Base-by-base conservation (phyloP, 805 yeast genomes). In the Candida tallmaniae region DNA sequence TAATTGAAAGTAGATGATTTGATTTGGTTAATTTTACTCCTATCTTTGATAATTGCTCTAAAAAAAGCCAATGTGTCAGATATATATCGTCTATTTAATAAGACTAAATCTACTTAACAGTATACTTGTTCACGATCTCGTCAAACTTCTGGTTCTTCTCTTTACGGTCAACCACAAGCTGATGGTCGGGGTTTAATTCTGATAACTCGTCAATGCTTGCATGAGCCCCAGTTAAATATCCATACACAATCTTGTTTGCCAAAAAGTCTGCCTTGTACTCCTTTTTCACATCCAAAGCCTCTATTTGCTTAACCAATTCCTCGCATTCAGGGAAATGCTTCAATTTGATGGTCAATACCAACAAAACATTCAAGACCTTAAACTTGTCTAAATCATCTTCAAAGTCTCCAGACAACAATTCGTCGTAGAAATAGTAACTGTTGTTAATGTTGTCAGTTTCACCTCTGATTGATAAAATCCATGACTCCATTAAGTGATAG, bases 301-400 rank as follows among this genome's bases (percentile, higher is more conserved):
- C 61, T 9, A 83, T 61, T 44, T 62, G 68, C 25, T 46, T 41
- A 40, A 58, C 45, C 23, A 79, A 65, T 42, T 84, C 85, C 39
- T 74, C 73, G 7, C 96, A 89, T 60, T 90, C 97, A 2, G 89
- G 90, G 36, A 76, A 65, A 51, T 89, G 83, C 32, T 79, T 76
- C 54, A 87, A 73, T 62, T 85, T 87, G 48, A 89, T 61, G 42
- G 89, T 87, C 40, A 88, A 69, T 8, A 79, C 82, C 28, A 87
- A 72, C 50, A 87, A 75, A 25, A 83, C 80, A 35, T 47, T 56
- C 46, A 83, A 70, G 12, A 61, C 40, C 36, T 51, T 56, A 44
- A 51, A 56, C 41, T 58, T 59, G 16, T 67, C 64, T 4, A 49
- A 39, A 33, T 65, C 70, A 28, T 56, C 60, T 27, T 62, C 65